Base-by-base conservation (phyloP, 129 eudicot species). In the Chrysanthemum makinoi region DNA sequence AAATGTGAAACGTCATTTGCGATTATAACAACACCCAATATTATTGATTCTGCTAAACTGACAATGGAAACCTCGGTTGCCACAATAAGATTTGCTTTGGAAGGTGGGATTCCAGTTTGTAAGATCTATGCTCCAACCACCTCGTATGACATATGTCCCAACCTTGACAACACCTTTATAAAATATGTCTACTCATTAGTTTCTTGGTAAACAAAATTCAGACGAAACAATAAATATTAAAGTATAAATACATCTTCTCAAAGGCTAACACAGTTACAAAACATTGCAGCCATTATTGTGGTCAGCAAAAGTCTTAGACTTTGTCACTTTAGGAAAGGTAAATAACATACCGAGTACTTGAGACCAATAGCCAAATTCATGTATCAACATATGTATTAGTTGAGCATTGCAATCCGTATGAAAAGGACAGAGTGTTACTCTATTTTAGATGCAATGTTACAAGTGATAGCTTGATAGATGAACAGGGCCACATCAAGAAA, bases 101-200 rank as follows among this genome's bases (percentile, higher is more conserved):
- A 86, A 68, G 87, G 83, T 58, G 99, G 96, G 82, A 95, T 86
- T 68, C 99, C 99, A 1, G 97, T 90, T 84, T 95, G 99, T 79
- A 90, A 80, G 75, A 95, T 95, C 72, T 95, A 97, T 74, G 88
- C 89, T 72, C 99, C 99, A 33, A 95, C 82, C 50, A 95, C 87
- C 60, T 95, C 94, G 75, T 95, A 95, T 51, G 99, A 95, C 97
- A 95, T 95, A 73, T 91, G 86, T 22, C 99, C 99, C 79, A 95
- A 73, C 78, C 99, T 88, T 63, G 99, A 95, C 56, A 95, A 75
- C 28, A 90, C 96, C 99, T 95, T 81, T 64, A 67, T 10, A 70
- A 26, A 19, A 70, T 14, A 50, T 24, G 20, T 56, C 62, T 1
- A 9, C 2, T 66, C 57, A 14, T 13, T 43, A 14, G 20, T 33